Base-by-base conservation (phyloP, 2,329 filamentous ascomycete species). In the Penicillium sp. region DNA sequence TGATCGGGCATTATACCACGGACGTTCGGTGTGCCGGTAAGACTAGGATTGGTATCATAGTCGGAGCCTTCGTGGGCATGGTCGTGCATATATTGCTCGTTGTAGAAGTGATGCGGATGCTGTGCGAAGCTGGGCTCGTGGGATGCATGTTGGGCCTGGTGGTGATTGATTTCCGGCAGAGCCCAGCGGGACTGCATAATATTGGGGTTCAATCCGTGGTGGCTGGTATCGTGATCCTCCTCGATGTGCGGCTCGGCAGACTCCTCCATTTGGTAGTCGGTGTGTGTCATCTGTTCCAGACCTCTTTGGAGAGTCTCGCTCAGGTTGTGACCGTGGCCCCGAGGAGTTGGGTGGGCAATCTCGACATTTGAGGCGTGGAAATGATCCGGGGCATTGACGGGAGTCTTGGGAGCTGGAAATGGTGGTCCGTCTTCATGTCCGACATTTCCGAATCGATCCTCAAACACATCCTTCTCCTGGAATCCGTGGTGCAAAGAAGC, bases 191-290 rank as follows among this genome's bases (percentile, higher is more conserved):
- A 62, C 28, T 64, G 53, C 23, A 66, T 45, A 32, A 65, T 38
- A 16, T 58, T 62, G 26, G 56, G 50, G 33, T 60, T 49, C 0
- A 58, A 48, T 7, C 49, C 51, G 11, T 53, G 47, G 27, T 36
- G 59, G 44, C 36, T 55, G 41, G 39, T 30, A 38, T 70, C 56
- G 58, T 61, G 84, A 39, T 86, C 83, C 51, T 89, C 84, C 44
- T 90, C 84, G 33, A 91, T 73, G 56, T 91, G 84, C 38, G 84
- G 82, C 36, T 87, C 81, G 47, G 90, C 81, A 45, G 87, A 82
- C 59, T 89, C 81, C 59, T 90, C 86, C 46, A 93, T 67, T 54
- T 91, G 87, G 58, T 93, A 91, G 56, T 94, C 87, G 4, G 86
- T 84, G 57, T 90, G 86, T 34, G 48, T 48, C 47, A 61, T 57